Evolutionary conservation across 257 asterid species (phyloP), one percentile per base, ranked within the genome.

Genomic region (Gentiana straminea): DNA sequence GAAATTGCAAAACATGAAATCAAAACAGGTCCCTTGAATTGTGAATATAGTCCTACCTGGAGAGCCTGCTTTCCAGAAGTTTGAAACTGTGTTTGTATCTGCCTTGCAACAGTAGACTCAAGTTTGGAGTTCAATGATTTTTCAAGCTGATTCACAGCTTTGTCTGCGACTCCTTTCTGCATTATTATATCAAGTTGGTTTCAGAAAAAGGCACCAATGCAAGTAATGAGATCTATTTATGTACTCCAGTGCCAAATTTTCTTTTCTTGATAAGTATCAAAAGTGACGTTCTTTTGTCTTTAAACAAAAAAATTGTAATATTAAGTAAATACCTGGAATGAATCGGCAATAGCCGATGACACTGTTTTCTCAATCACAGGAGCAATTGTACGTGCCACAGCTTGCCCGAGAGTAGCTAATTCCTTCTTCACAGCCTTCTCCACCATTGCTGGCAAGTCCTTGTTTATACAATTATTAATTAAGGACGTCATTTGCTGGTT

Each of bases 101-200:
- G 95, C 68, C 89, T 83, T 54, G 84, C 78, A 75, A 92, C 89
- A 5, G 84, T 65, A 56, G 86, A 70, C 75, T 92, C 99, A 50
- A 92, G 94, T 79, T 88, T 92, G 60, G 94, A 61, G 71, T 66
- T 78, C 64, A 92, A 81, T 13, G 97, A 77, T 72, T 88, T 92
- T 63, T 85, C 99, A 67, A 92, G 84, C 59, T 81, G 95, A 70
- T 76, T 92, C 49, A 88, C 87, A 51, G 86, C 86, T 78, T 88
- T 92, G 64, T 92, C 99, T 61, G 89, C 88, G 32, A 92, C 94
- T 60, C 99, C 97, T 75, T 79, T 92, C 99, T 92, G 95, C 72
- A 59, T 68, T 24, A 24, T 24, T 67, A 78, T n/a, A 47, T 55
- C 50, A 63, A 58, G 66, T 37, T 61, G 58, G 57, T 65, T 75